Base-by-base conservation (phyloP, 208 protist species). In the Porcisia hertigi region DNA sequence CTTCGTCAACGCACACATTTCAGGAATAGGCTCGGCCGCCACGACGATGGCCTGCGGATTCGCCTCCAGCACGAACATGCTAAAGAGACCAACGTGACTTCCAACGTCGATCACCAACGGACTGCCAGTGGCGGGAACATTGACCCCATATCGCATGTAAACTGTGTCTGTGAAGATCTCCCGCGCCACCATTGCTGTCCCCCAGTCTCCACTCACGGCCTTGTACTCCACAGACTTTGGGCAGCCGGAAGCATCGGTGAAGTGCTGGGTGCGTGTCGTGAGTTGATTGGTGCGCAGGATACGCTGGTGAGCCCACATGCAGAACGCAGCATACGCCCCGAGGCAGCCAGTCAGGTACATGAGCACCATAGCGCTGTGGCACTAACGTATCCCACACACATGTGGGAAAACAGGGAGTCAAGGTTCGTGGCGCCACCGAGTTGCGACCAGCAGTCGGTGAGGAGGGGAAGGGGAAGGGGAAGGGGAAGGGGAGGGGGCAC, bases 31-130 rank as follows among this genome's bases (percentile, higher is more conserved):
- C 82, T 91, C 84, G 5, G 80, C 79, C 2, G 69, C 81, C 4
- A 91, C 65, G 20, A 87, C 75, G 16, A 85, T 20, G 4, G 87
- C 79, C 1, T 49, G 20, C 1, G 76, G 71, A 62, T 78, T 80
- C n/a, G 55, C 39, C 36, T 64, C 58, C 55, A 75, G 36, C 47
- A 75, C 76, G 39, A 72, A 78, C 34, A 83, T 62, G 55, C 77
- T 60, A 69, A 87, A 91, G 20, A 87, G 82, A 39, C 87, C 87
- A 47, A 91, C 80, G 76, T 87, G 86, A 53, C 70, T 74, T 47
- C 82, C 87, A 14, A 86, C 58, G 52, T 91, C 87, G 2, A 91
- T 63, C 36, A 91, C 66, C 23, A 88, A 66, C 8, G 82, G 84
- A 3, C 52, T 60, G 8, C 67, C 73, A 16, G 52, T 65, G 5